These are phyloP conservation scores for Cryphonectria radicalis DNA, from an alignment of 2,329 filamentous ascomycete genomes.

Conservation along the genomic window DNA sequence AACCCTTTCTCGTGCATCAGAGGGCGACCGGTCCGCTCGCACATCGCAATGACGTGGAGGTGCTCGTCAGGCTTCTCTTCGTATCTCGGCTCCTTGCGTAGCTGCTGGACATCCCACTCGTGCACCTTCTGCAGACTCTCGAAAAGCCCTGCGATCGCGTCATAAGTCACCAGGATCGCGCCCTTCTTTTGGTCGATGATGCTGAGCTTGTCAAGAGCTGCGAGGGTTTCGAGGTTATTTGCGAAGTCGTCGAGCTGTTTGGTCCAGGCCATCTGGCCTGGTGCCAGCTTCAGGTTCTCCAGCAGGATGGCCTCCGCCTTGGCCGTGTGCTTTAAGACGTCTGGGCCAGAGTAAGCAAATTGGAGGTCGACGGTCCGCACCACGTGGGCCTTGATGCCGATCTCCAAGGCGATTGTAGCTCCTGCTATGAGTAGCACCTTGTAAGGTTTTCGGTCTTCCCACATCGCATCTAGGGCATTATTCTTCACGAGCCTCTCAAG, in stretches of 20 bases:
- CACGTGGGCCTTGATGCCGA: constrained; percentile 64
- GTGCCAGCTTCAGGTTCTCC: constrained; percentile 63
- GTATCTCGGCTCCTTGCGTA: constrained; percentile 54
- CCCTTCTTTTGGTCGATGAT: constrained; percentile 43
- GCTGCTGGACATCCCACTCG: constrained; percentile 67
- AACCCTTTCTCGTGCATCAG: constrained; percentile 70
- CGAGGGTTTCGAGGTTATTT: constrained; percentile 71
- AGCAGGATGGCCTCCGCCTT: constrained; percentile 69
- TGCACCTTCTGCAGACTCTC: constrained; percentile 72
- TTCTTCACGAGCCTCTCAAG: constrained; percentile 72
- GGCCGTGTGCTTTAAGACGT: constrained; percentile 62
- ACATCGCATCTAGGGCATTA: constrained; percentile 67
- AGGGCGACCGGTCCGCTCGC: constrained; percentile 71
- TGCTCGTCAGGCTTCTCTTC: constrained; percentile 51
- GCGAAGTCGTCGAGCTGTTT: constrained; percentile 74
- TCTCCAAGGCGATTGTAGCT: constrained; percentile 63
- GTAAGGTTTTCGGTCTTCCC: constrained; percentile 56
- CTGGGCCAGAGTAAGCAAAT: constrained; percentile 63
- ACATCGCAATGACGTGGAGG: constrained; percentile 64
- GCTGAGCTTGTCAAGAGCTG: constrained; percentile 73
- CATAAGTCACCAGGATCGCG: constrained; percentile 74
- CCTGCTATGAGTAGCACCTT: constrained; percentile 66
- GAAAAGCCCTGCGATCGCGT: constrained; percentile 75
- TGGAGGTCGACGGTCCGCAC: constrained; percentile 66
- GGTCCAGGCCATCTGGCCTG: constrained; percentile 67